These are phyloP conservation scores for Pholiota adiposa DNA, from an alignment of 1,284 basidiomycete species.

Conservation along the genomic window DNA sequence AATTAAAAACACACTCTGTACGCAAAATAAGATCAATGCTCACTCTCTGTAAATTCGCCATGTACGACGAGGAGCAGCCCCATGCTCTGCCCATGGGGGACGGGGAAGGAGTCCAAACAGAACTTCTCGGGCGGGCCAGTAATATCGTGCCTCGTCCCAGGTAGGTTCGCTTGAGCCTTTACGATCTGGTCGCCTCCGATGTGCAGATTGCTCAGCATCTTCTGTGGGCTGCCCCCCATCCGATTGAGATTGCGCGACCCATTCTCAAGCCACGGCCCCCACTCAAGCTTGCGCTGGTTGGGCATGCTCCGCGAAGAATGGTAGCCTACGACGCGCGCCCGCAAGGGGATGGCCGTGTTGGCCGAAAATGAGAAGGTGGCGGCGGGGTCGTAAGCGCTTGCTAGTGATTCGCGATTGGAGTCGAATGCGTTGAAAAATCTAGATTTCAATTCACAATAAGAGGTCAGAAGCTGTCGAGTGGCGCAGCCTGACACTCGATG, in stretches of 20 bases:
- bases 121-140: slow-evolving; percentile 78
- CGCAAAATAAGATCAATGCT: slow-evolving; percentile 31
- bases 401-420: slow-evolving; percentile 67
- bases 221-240: slow-evolving; percentile 62
- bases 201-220: slow-evolving; percentile 73
- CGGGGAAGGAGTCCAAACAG: slow-evolving; percentile 87
- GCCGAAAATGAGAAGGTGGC: slow-evolving; percentile 90
- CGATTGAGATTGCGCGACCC: slow-evolving; percentile 80
- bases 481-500: slow-evolving; percentile 5
- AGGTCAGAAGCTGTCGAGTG: slow-evolving; percentile 14
- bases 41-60: slow-evolving; percentile 92
- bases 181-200: slow-evolving; percentile 74
- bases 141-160: slow-evolving; percentile 83
- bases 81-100: slow-evolving; percentile 62
- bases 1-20: slow-evolving; percentile 1
- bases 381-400: slow-evolving; percentile 79
- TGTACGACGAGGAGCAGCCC: slow-evolving; percentile 85
- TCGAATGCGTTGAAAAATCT: slow-evolving; percentile 91
- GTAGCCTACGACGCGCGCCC: slow-evolving; percentile 69
- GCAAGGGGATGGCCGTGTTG: slow-evolving; percentile 81
- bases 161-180: slow-evolving; percentile 66
- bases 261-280: slow-evolving; percentile 69
- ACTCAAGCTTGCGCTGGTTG: slow-evolving; percentile 80
- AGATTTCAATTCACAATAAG: too few relatives aligned
- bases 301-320: slow-evolving; percentile 67